phyloP scores from a whole-genome alignment of 805 yeast species.

The Sungouiella thailandica region DNA sequence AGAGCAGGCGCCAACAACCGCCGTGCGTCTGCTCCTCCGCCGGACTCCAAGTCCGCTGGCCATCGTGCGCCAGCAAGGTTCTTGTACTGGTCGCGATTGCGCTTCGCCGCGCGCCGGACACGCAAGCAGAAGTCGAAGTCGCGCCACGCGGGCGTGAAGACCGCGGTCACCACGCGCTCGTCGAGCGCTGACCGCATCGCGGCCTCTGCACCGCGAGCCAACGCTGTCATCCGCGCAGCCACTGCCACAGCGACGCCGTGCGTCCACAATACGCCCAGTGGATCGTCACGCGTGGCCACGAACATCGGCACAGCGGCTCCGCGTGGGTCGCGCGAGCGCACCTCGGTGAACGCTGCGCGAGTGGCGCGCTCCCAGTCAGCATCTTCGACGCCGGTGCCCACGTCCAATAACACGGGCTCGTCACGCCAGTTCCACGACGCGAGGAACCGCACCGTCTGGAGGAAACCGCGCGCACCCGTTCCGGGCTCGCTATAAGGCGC shows the following conservation, averaged over 20 bases:
- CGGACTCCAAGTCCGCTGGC: constrained; percentile 42
- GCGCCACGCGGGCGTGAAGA: constrained; percentile 76
- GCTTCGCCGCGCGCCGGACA: constrained; percentile 43
- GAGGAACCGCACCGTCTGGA: constrained; percentile 64
- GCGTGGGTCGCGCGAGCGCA: constrained; percentile 76
- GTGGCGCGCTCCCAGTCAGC: constrained; percentile 28
- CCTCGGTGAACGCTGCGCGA: constrained; percentile 55
- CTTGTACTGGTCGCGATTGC: constrained; percentile 49
- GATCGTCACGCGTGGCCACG: constrained; percentile 77
- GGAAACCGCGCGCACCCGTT: constrained; percentile 74
- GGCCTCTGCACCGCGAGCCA: constrained; percentile 66
- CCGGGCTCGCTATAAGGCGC: constrained; percentile 82
- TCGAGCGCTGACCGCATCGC: constrained; percentile 45
- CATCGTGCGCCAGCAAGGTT: constrained; percentile 47
- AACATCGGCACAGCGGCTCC: constrained; percentile 76
- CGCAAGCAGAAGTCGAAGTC: constrained; percentile 82
- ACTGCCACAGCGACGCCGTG: constrained; percentile 61
- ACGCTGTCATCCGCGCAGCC: constrained; percentile 81
- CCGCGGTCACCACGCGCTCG: constrained; percentile 39
- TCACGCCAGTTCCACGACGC: constrained; percentile 94
- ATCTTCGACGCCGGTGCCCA: constrained; percentile 42
- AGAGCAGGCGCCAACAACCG: constrained; percentile 58
- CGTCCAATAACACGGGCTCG: constrained; percentile 75
- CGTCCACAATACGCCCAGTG: constrained; percentile 85
- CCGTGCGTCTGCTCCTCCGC: constrained; percentile 62